phyloP scores from a whole-genome alignment of 2,329 filamentous ascomycete species.

The Alternaria angustiovoidea region DNA sequence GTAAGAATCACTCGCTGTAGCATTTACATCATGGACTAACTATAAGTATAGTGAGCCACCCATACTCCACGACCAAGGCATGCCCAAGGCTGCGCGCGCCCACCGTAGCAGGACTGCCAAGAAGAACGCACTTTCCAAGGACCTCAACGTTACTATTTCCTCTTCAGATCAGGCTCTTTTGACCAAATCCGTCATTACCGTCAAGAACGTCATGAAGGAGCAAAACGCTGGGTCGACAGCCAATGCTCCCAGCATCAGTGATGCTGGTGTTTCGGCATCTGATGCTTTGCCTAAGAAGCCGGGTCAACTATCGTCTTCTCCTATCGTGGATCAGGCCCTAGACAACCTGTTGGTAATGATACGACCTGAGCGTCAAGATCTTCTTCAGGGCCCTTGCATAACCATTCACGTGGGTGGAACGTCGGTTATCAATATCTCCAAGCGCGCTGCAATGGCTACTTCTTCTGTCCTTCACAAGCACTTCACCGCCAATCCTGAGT shows the following conservation, averaged over 20 bases:
- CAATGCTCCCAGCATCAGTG: not conserved
- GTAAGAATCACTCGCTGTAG: not conserved
- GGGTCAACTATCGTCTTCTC: not conserved
- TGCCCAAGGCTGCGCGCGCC: not conserved
- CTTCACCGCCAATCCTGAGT: slow-evolving; percentile 17
- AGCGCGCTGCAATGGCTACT: slow-evolving; percentile 26
- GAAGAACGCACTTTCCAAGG: not conserved
- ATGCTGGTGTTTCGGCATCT: not conserved
- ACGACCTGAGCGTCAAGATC: slow-evolving; percentile 12
- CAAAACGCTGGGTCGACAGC: not conserved
- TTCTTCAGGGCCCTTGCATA: slow-evolving; percentile 16
- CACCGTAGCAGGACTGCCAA: not conserved
- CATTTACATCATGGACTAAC: not conserved
- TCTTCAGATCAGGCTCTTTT: not conserved
- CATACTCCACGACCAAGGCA: not conserved
- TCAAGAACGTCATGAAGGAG: not conserved
- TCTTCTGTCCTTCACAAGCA: slow-evolving; percentile 17
- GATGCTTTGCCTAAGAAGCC: not conserved
- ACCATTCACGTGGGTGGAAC: slow-evolving; percentile 14
- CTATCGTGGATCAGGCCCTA: slow-evolving; percentile 4
- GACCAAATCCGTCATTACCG: not conserved
- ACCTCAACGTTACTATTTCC: not conserved
- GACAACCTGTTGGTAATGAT: slow-evolving; percentile 19
- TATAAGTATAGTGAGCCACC: not conserved
- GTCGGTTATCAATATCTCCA: slow-evolving; percentile 8